Conservation (phyloP, 2,329 filamentous ascomycete species). For the Aureobasidium melanogenum region DNA sequence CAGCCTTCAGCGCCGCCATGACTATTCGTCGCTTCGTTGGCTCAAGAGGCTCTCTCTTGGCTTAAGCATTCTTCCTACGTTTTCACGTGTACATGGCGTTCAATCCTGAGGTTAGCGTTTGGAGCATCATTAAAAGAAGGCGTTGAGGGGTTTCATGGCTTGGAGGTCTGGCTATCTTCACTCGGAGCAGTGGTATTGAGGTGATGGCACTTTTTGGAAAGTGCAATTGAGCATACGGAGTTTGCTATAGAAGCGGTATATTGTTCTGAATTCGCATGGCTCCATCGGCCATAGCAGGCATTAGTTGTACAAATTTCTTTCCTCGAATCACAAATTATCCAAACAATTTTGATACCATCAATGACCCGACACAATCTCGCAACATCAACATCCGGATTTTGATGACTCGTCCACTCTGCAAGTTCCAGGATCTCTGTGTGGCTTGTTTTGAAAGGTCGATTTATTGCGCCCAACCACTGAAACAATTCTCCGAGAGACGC, state of each 20-base stretch:
- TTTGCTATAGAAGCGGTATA: background rate
- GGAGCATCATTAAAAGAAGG: slow-evolving; percentile 3
- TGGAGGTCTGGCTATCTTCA: background rate
- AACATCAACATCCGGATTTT: background rate
- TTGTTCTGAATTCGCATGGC: background rate
- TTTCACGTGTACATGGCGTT: background rate
- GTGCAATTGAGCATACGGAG: background rate
- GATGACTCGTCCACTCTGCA: background rate
- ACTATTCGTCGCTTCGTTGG: slow-evolving; percentile 27
- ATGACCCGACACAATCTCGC: background rate
- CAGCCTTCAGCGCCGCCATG: slow-evolving; percentile 27
- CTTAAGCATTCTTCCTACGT: background rate
- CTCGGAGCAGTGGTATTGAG: background rate
- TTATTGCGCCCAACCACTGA: background rate
- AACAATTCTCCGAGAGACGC: slow-evolving; percentile 3
- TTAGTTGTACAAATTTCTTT: slow-evolving; percentile 1
- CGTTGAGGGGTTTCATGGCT: background rate
- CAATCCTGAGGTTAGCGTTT: background rate
- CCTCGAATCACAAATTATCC: background rate
- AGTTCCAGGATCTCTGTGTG: background rate
- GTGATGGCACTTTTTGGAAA: background rate
- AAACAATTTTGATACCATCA: background rate
- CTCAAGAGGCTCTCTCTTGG: slow-evolving; percentile 15
- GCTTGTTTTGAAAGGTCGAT: background rate
- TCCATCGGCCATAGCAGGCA: background rate